Conservation (phyloP, 352 stramenopile genomes). For the Phytopythium cucurbitacearum region DNA sequence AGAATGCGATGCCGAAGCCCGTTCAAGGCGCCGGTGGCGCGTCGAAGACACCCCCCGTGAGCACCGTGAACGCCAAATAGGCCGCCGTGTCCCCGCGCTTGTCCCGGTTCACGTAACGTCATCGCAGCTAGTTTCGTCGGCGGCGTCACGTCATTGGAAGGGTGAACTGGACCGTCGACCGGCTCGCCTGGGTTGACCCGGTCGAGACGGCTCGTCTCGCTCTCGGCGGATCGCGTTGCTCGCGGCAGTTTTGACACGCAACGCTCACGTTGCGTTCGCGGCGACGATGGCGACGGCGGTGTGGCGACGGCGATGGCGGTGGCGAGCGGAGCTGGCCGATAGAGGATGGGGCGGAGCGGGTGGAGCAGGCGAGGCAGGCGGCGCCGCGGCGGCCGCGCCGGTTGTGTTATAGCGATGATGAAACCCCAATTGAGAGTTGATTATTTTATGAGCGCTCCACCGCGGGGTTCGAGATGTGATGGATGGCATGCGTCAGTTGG, state of each 20-base stretch:
- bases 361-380: background rate
- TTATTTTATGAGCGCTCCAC: constrained; percentile 4
- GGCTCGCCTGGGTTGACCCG: too few species aligned
- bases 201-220: too few species aligned
- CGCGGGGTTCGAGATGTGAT: background rate
- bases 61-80: constrained; percentile 88
- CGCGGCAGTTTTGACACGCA: constrained; percentile 12
- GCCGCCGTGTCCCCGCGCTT: background rate
- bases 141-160: background rate
- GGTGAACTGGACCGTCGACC: too few species aligned
- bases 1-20: constrained; percentile 66
- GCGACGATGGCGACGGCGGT: too few species aligned
- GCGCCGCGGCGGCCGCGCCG: constrained; percentile 7
- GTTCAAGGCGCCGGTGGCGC: constrained; percentile 60
- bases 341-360: constrained; percentile 5
- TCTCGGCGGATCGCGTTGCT: constrained; percentile 23
- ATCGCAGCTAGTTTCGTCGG: background rate
- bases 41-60: constrained; percentile 84
- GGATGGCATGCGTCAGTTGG: too few species aligned
- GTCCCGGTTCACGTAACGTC: background rate
- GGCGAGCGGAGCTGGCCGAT: background rate
- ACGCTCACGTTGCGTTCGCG: constrained; percentile 21
- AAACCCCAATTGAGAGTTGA: constrained; percentile 2
- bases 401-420: constrained; percentile 34
- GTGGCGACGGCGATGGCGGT: too few species aligned